A percentile compares a stretch with the other conserved stretches of the same genome.
Conservation (phyloP, 345 rosid genomes). For the Mangifera indica region DNA sequence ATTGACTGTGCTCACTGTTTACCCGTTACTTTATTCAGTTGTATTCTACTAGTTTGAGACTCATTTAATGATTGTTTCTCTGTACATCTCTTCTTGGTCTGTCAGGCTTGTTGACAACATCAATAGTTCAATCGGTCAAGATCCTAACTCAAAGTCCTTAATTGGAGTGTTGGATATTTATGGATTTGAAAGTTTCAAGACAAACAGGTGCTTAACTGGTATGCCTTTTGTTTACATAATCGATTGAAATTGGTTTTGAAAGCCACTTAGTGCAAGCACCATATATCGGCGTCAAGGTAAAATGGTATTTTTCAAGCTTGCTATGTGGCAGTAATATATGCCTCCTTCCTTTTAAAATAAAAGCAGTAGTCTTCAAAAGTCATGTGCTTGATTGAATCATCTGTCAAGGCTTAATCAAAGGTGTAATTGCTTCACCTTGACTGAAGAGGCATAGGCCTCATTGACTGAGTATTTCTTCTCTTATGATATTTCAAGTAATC, state of each 20-base stretch:
- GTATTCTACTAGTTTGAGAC: constrained; percentile 15
- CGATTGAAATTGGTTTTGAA: constrained; percentile 34
- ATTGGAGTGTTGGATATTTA: constrained; percentile 98
- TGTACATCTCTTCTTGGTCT: constrained; percentile 13
- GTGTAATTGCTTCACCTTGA: not conserved
- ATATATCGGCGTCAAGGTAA: constrained; percentile 19
- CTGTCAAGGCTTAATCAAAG: not conserved
- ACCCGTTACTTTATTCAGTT: constrained; percentile 7
- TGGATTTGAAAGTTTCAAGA: constrained; percentile 99
- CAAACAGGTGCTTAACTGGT: constrained; percentile 96
- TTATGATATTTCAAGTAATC: not conserved
- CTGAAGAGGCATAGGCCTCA: not conserved
- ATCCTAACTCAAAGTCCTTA: constrained; percentile 78
- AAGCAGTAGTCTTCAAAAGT: constrained; percentile 2
- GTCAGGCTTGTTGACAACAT: constrained; percentile 94
- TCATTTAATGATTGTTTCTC: constrained; percentile 4
- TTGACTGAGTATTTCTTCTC: not conserved
- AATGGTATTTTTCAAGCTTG: constrained; percentile 12
- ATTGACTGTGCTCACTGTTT: constrained; percentile 8
- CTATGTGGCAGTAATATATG: constrained; percentile 12
- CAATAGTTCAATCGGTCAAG: constrained; percentile 93
- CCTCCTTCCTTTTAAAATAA: constrained; percentile 4
- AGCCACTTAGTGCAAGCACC: constrained; percentile 20
- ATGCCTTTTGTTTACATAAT: constrained; percentile 52
- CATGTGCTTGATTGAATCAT: constrained; percentile 11